Evolutionary conservation across 2,329 filamentous ascomycete species (phyloP), one percentile per base, ranked within the genome.

Genomic region (Leptographium wingfieldii): DNA sequence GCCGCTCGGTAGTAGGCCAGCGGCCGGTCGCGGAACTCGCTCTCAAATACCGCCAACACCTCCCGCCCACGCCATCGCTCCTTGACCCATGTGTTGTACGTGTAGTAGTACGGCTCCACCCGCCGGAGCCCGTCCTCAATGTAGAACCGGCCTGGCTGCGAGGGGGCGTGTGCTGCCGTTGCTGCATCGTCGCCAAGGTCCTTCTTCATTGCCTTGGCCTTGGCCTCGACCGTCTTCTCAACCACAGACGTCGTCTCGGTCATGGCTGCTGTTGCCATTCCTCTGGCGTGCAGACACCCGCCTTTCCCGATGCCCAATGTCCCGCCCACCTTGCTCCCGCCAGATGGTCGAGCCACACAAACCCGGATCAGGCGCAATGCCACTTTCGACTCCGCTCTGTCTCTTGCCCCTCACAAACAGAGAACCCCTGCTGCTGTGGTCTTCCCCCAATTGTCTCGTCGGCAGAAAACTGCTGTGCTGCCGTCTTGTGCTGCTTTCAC

Each of bases 51-150:
- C 55, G 96, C 90, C 57, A 96, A 77, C 55, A 99, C 76, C 62
- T 82, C 80, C 46, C 90, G 80, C 38, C 86, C 89, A 59, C 92
- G 82, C 94, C 94, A 99, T 72, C 94, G 81, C 74, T 96, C 82
- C 74, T 97, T 99, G 77, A 89, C 94, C 74, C 84, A 90, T 0
- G 92, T 96, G 70, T 96, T 95, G 77, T 96, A 96, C 3, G 92
- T 96, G 72, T 81, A 96, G 70, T 94, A 84, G 70, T 99, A 97
- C 3, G 92, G 92, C 52, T 80, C 80, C 38, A 96, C 87, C 64
- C 90, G 85, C 57, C 92, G 86, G 63, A 99, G 76, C 10, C 89
- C 91, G 66, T 87, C 86, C 67, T 96, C 87, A 63, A 96, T 78
- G 67, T 87, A 87, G 73, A 96, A 97, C 0, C 90, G 91, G 31